Evolutionary conservation across 306 rosid species (phyloP).

Genomic region (Luffa aegyptiaca): DNA sequence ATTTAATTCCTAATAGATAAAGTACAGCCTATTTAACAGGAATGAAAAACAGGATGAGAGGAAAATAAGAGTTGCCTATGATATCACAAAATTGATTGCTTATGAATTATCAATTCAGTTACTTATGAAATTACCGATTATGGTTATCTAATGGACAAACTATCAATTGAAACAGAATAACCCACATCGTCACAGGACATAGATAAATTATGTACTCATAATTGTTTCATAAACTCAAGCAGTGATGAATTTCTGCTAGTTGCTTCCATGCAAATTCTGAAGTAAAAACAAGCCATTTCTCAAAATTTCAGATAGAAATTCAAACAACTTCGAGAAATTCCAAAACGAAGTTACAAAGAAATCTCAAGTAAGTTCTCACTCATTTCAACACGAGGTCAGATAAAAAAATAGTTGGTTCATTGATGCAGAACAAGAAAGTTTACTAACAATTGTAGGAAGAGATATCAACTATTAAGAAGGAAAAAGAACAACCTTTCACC

Average conservation of each 20-base stretch:
- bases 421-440: not conserved
- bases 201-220: not conserved
- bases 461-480: not conserved
- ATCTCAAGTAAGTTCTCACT: not conserved
- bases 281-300: not conserved
- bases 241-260: not conserved
- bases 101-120: not conserved
- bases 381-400: not conserved
- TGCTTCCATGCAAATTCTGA: not conserved
- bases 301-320: not conserved
- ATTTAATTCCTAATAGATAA: not conserved
- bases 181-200: not conserved
- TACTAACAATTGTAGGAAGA: not conserved
- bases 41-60: not conserved
- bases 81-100: not conserved
- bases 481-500: not conserved
- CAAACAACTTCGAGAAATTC: not conserved
- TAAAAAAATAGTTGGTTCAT: not conserved
- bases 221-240: not conserved
- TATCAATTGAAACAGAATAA: not conserved
- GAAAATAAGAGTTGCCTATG: not conserved
- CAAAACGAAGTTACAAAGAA: not conserved
- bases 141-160: not conserved
- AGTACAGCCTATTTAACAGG: not conserved
- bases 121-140: not conserved